These are phyloP conservation scores for Westerdykella sp. DNA, from an alignment of 2,329 filamentous ascomycete genomes.

Conservation along the genomic window DNA sequence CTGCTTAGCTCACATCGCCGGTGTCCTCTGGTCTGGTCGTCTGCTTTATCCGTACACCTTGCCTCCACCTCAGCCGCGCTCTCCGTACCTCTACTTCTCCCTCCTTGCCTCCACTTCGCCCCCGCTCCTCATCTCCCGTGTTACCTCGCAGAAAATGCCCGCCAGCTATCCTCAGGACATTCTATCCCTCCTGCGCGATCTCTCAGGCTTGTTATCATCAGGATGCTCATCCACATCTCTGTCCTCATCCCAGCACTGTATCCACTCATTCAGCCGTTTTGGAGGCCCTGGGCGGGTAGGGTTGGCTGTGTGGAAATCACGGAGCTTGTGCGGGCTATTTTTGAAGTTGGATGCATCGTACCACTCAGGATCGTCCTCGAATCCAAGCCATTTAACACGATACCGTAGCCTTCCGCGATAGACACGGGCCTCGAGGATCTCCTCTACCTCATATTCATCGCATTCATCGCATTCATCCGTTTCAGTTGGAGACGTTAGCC, in stretches of 20 bases:
- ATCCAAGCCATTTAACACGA: slow-evolving; percentile 7
- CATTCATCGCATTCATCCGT: not conserved
- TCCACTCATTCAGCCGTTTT: slow-evolving; percentile 6
- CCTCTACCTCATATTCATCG: slow-evolving; percentile 4
- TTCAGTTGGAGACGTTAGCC: no score
- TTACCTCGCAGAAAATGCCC: no score
- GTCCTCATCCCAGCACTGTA: slow-evolving; percentile 11
- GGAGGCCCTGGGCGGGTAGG: slow-evolving; percentile 6
- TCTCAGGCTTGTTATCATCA: slow-evolving; percentile 41
- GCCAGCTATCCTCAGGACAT: no score
- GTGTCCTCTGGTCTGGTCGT: no score
- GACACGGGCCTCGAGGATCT: slow-evolving; percentile 5
- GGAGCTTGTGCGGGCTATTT: slow-evolving; percentile 7
- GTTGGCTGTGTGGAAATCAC: slow-evolving; percentile 7
- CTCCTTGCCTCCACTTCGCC: slow-evolving; percentile 41
- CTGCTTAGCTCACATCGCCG: no score
- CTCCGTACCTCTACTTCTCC: slow-evolving; percentile 45
- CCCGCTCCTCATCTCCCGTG: slow-evolving; percentile 12
- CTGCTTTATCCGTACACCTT: not conserved
- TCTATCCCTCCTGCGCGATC: slow-evolving; percentile 53
- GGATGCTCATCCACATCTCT: slow-evolving; percentile 10
- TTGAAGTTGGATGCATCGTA: slow-evolving; percentile 10
- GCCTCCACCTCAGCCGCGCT: not conserved
- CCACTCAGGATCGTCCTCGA: slow-evolving; percentile 6
- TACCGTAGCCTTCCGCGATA: slow-evolving; percentile 4